Conservation (phyloP, 2,329 filamentous ascomycete genomes). For the Paradendryphiella salina region DNA sequence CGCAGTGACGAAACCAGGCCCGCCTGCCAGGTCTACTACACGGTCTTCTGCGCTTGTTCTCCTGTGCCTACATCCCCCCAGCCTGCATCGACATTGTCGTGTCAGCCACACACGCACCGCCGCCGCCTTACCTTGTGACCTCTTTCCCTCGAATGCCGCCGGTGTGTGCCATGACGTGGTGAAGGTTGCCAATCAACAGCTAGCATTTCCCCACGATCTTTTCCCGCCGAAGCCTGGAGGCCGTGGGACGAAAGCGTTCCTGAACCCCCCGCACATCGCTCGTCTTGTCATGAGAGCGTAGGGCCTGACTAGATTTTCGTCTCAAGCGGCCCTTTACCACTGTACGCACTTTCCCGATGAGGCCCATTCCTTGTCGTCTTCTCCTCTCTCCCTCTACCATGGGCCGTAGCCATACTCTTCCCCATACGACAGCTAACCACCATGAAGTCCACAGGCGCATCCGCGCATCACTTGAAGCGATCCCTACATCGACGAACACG, state of each 20-base stretch:
- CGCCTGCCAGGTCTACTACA: too few species aligned
- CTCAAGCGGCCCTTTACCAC: conserved; percentile 17
- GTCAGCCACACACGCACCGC: background rate
- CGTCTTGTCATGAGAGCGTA: conserved; percentile 36
- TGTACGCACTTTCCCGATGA: conserved; percentile 26
- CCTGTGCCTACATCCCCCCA: background rate
- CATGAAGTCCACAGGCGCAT: conserved; percentile 38
- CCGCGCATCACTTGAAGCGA: conserved; percentile 28
- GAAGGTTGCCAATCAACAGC: conserved; percentile 38
- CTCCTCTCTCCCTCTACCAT: conserved; percentile 10
- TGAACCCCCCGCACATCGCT: conserved; percentile 18
- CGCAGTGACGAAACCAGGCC: conserved; percentile 30
- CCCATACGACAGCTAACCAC: conserved; percentile 30
- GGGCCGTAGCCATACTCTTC: conserved; percentile 1
- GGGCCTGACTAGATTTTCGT: conserved; percentile 18
- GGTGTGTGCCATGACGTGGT: conserved; percentile 24
- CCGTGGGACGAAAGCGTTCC: conserved; percentile 3
- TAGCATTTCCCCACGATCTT: conserved; percentile 34
- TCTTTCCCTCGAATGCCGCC: background rate
- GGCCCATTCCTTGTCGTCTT: background rate
- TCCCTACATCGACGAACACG: conserved; percentile 37
- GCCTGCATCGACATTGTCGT: too few species aligned
- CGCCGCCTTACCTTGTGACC: conserved; percentile 16
- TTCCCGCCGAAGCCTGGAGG: conserved; percentile 3
- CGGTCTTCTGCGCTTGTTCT: background rate